Evolutionary conservation across 371 early-diverging fungal genomes (phyloP), one percentile per base, ranked within the genome.

Genomic region (Mucor ambiguus): DNA sequence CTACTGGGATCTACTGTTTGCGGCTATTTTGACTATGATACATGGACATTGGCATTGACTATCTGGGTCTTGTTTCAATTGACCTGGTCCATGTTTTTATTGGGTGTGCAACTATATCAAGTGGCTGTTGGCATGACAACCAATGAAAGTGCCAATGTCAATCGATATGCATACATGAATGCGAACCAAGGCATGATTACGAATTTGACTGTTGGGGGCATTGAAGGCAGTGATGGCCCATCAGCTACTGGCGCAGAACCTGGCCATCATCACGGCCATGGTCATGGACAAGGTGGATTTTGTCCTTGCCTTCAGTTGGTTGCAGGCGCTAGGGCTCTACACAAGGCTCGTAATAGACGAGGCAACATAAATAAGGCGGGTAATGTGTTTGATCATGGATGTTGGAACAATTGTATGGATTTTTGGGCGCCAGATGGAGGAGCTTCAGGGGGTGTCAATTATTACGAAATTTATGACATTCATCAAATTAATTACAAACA

Each of bases 71-170:
- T 81, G 24, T 61, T 94, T 63, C 93, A 97, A 72, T 70, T 90
- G 57, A 73, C 86, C 0, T 98, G 98, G 98, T 87, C 92, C 16
- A 64, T 82, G 20, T 85, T 94, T 62, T 73, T 98, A 58, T 73
- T 94, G 32, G 49, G 79, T 11, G 85, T 87, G 4, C 98, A 98
- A 72, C 62, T 85, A 2, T 91, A 86, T 69, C 96, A 96, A 73
- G 85, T 97, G 24, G 83, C 91, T 0, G 77, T 82, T 9, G 90
- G 85, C 8, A 82, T 85, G 63, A 98, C 98, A 2, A 98, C 98
- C 12, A 96, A 96, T 77, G 98, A 98, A 72, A 77, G 89, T 48
- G 84, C 90, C 63, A 97, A 95, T 49, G 83, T 74, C 11, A 86
- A 85, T 38, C 80, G 85, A 44, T 87, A 89, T 63, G 61, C 76